Evolutionary conservation across 169 alveolate species (phyloP).

Genomic region (Plasmodium ovale): DNA sequence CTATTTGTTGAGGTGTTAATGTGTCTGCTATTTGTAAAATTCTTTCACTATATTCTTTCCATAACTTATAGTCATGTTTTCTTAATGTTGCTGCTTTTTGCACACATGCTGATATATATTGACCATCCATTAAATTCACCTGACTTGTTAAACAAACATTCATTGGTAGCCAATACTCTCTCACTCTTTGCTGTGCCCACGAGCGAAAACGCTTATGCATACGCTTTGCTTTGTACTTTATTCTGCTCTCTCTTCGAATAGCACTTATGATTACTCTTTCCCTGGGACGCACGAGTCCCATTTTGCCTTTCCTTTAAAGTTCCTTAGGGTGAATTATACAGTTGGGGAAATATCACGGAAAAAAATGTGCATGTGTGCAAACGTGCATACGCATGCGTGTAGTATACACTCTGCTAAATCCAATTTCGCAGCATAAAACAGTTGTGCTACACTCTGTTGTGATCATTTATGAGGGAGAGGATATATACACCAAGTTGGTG

Average conservation of each 20-base stretch:
- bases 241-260: constrained; percentile 83
- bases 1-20: constrained; percentile 88
- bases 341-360: too few species aligned
- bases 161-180: constrained; percentile 90
- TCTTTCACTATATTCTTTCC: constrained; percentile 80
- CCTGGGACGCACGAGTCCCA: constrained; percentile 87
- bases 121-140: constrained; percentile 85
- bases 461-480: too few species aligned
- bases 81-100: constrained; percentile 90
- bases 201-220: constrained; percentile 90
- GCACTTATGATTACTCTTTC: constrained; percentile 85
- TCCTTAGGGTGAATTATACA: neutral
- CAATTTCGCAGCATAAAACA: neutral
- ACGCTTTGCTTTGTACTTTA: constrained; percentile 84
- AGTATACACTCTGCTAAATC: neutral
- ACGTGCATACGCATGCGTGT: too few species aligned
- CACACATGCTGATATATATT: constrained; percentile 84
- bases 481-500: too few species aligned
- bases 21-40: constrained; percentile 81
- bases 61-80: constrained; percentile 85
- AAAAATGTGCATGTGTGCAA: neutral
- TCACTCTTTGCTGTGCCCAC: constrained; percentile 90
- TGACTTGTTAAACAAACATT: constrained; percentile 86
- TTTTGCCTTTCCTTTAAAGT: constrained; percentile 10
- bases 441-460: too few species aligned